Evolutionary conservation across 139 green algal genomes (phyloP).

Genomic region (Bryopsis sp.): DNA sequence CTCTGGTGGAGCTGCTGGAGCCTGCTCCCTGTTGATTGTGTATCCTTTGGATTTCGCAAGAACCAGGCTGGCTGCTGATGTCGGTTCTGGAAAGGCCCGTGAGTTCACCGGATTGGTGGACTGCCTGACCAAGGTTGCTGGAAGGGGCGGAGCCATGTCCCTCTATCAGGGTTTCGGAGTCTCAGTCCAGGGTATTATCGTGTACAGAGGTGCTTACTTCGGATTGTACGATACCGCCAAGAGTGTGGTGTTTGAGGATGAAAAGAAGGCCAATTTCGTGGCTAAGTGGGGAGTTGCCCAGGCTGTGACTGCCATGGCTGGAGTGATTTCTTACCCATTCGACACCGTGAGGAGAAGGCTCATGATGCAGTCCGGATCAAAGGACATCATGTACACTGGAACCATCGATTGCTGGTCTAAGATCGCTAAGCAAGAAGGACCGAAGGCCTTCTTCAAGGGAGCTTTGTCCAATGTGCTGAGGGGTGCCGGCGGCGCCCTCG

Average conservation of each 20-base stretch:
- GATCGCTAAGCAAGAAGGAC: slow-evolving; percentile 85
- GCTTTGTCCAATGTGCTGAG: slow-evolving; percentile 27
- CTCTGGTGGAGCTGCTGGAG: slow-evolving; percentile 83
- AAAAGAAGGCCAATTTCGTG: slow-evolving; percentile 50
- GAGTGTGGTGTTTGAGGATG: slow-evolving; percentile 69
- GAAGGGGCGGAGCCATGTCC: slow-evolving; percentile 37
- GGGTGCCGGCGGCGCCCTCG: slow-evolving; percentile 18
- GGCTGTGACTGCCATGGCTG: slow-evolving; percentile 65
- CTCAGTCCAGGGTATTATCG: slow-evolving; percentile 95
- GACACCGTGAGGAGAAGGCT: slow-evolving; percentile 96
- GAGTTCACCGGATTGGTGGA: slow-evolving; percentile 90
- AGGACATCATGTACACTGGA: slow-evolving; percentile 80
- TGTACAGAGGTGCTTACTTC: slow-evolving; percentile 99
- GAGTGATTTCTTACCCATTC: slow-evolving; percentile 94
- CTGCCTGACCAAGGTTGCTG: slow-evolving; percentile 21
- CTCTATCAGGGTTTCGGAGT: slow-evolving; percentile 91
- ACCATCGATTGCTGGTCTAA: slow-evolving; percentile 90
- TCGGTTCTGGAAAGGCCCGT: slow-evolving; percentile 47
- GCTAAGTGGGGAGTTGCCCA: slow-evolving; percentile 81
- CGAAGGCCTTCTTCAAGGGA: slow-evolving; percentile 95
- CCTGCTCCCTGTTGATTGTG: slow-evolving; percentile 90
- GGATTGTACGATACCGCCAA: slow-evolving; percentile 97
- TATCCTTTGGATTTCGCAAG: slow-evolving; percentile 99
- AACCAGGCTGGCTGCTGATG: slow-evolving; percentile 94
- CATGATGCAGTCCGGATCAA: slow-evolving; percentile 94